Percentiles rank a stretch among this genome's conserved stretches.
phyloP scores from a whole-genome alignment of 1,284 basidiomycete species.

The Irpex sp. region DNA sequence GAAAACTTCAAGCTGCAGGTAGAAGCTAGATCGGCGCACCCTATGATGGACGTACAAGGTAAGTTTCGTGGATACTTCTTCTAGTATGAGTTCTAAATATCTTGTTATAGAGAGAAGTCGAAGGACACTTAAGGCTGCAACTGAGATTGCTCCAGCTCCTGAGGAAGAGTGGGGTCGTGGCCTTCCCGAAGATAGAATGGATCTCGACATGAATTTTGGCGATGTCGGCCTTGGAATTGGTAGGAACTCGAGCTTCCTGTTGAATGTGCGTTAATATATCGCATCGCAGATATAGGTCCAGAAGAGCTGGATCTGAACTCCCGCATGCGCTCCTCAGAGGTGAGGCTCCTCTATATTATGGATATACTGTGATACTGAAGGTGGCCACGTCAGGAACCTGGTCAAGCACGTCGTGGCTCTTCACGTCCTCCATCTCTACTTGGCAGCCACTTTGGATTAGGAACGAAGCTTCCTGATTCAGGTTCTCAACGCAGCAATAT shows the following conservation, averaged over 20 bases:
- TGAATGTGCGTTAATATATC: not conserved
- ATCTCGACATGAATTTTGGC: slow-evolving; percentile 21
- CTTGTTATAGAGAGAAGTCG: slow-evolving; percentile 31
- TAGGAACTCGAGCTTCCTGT: not conserved
- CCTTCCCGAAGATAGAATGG: not conserved
- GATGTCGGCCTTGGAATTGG: not conserved
- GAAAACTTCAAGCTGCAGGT: slow-evolving; percentile 63
- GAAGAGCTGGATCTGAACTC: slow-evolving; percentile 16
- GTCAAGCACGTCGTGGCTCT: slow-evolving; percentile 55
- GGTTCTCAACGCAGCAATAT: slow-evolving; percentile 63
- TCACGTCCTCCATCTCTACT: slow-evolving; percentile 48
- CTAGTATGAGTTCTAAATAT: no score
- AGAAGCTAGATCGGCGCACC: slow-evolving; percentile 52
- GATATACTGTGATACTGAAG: not conserved
- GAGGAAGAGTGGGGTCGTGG: not conserved
- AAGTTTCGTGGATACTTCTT: no score
- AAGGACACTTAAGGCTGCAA: slow-evolving; percentile 33
- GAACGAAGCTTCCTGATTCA: slow-evolving; percentile 29
- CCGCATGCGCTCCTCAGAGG: slow-evolving; percentile 63
- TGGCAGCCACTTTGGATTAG: slow-evolving; percentile 42
- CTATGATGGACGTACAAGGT: slow-evolving; percentile 28
- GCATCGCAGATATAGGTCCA: not conserved
- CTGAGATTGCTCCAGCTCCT: slow-evolving; percentile 7
- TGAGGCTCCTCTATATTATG: slow-evolving; percentile 17
- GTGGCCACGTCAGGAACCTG: slow-evolving; percentile 54